phyloP scores from a whole-genome alignment of 176 grass and related monocot genomes.

The Musa schizocarpa region DNA sequence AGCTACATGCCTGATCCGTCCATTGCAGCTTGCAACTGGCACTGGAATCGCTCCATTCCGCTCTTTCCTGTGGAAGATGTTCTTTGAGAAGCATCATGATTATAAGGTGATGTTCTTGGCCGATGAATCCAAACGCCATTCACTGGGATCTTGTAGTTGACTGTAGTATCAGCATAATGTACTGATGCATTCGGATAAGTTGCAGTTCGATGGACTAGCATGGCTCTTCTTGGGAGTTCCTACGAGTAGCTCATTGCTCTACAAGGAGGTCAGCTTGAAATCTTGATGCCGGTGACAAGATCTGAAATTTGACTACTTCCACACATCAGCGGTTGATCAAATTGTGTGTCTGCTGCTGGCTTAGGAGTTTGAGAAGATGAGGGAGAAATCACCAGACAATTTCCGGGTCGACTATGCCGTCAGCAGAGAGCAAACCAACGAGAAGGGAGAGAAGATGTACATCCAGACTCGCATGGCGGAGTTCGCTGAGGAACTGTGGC shows the following conservation, averaged over 20 bases:
- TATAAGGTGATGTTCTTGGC: slow-evolving; percentile 49
- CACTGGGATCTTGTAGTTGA: background rate
- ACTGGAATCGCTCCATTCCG: slow-evolving; percentile 91
- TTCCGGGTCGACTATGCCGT: slow-evolving; percentile 80
- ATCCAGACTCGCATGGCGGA: slow-evolving; percentile 87
- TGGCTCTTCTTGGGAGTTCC: slow-evolving; percentile 99
- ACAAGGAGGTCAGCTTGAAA: slow-evolving; percentile 45
- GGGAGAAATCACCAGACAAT: slow-evolving; percentile 54
- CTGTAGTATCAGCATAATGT: background rate
- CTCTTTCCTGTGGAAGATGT: slow-evolving; percentile 95
- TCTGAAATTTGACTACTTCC: background rate
- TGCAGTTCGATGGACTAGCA: slow-evolving; percentile 79
- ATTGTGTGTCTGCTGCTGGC: background rate
- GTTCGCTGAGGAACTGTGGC: slow-evolving; percentile 77
- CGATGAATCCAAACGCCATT: background rate
- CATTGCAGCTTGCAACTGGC: slow-evolving; percentile 72
- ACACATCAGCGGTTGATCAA: no score
- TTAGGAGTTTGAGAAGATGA: slow-evolving; percentile 93
- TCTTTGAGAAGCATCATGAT: slow-evolving; percentile 79
- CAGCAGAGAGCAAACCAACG: slow-evolving; percentile 89
- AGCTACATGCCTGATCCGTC: background rate
- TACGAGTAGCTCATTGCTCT: slow-evolving; percentile 73
- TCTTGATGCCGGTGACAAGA: background rate
- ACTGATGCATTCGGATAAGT: background rate
- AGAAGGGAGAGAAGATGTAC: slow-evolving; percentile 83